phyloP scores from a whole-genome alignment of 179 eudicot genomes.

The Gypsophila paniculata region DNA sequence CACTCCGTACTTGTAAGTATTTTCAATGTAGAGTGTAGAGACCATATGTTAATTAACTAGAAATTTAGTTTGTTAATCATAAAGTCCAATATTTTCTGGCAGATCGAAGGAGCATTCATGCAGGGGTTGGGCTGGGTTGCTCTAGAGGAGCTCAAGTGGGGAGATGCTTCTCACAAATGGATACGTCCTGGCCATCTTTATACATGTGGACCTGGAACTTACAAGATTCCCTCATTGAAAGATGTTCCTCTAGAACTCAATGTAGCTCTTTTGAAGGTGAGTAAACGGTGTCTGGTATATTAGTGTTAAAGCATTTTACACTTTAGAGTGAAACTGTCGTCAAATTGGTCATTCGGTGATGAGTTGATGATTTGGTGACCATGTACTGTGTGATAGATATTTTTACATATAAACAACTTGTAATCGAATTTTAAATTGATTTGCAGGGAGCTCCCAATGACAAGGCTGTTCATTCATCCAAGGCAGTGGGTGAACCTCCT shows the following conservation, averaged over 20 bases:
- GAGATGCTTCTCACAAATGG: conserved; percentile 92
- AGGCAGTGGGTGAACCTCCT: conserved; percentile 99
- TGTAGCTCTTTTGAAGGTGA: conserved; percentile 87
- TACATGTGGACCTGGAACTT: conserved; percentile 87
- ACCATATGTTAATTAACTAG: too few relatives aligned
- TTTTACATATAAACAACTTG: too few relatives aligned
- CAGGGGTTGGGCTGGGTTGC: conserved; percentile 98
- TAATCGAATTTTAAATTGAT: conserved; percentile 2
- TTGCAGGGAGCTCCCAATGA: conserved; percentile 77
- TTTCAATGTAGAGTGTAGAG: too few relatives aligned
- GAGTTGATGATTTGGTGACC: too few relatives aligned
- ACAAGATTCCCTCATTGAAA: conserved; percentile 84
- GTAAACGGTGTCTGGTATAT: too few relatives aligned
- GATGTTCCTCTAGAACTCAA: conserved; percentile 79
- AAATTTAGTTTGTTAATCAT: too few relatives aligned
- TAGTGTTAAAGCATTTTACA: too few relatives aligned
- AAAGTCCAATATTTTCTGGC: too few relatives aligned
- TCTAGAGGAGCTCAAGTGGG: conserved; percentile 97
- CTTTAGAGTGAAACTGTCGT: too few relatives aligned
- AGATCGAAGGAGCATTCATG: conserved; percentile 97
- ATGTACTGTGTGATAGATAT: too few relatives aligned
- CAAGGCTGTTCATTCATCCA: conserved; percentile 91
- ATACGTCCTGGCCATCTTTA: conserved; percentile 67
- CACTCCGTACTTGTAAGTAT: too few relatives aligned
- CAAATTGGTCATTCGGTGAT: too few relatives aligned